phyloP scores from a whole-genome alignment of 2,329 filamentous ascomycete species.

The Colletotrichum sp. region DNA sequence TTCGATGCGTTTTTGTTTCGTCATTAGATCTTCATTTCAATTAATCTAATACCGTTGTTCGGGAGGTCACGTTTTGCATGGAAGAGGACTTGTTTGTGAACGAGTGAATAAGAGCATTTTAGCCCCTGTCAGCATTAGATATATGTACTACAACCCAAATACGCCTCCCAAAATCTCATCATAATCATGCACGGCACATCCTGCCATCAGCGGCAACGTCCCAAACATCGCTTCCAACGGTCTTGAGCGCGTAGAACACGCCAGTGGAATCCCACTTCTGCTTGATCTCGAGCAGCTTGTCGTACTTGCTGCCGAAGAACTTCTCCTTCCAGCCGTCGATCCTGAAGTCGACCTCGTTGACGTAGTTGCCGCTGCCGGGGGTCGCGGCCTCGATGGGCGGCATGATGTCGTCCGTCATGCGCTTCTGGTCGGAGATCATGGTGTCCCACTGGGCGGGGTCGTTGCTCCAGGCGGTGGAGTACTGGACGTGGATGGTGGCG shows the following conservation, averaged over 20 bases:
- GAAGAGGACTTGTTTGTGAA: neutral
- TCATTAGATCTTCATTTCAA: neutral
- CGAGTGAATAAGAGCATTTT: neutral
- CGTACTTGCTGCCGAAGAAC: slow-evolving; percentile 55
- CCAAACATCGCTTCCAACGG: slow-evolving; percentile 60
- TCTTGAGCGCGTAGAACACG: slow-evolving; percentile 53
- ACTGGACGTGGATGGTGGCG: slow-evolving; percentile 19
- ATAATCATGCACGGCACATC: slow-evolving; percentile 36
- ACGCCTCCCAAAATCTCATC: neutral
- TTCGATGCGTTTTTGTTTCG: neutral
- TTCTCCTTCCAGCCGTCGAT: slow-evolving; percentile 48
- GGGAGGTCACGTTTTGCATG: neutral
- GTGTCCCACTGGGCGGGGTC: slow-evolving; percentile 15
- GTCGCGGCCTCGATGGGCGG: slow-evolving; percentile 29
- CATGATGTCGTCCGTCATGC: slow-evolving; percentile 21
- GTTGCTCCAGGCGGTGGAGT: slow-evolving; percentile 21
- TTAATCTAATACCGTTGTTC: neutral
- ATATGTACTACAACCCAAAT: neutral
- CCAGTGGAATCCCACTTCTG: slow-evolving; percentile 50
- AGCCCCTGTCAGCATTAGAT: neutral
- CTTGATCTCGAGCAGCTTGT: slow-evolving; percentile 49
- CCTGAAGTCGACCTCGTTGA: slow-evolving; percentile 57
- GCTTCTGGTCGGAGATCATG: slow-evolving; percentile 17
- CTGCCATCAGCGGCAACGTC: slow-evolving; percentile 40
- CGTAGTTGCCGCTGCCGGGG: slow-evolving; percentile 48